These are phyloP conservation scores for Kazachstania psychrophila DNA, from an alignment of 805 yeast species.

Conservation along the genomic window DNA sequence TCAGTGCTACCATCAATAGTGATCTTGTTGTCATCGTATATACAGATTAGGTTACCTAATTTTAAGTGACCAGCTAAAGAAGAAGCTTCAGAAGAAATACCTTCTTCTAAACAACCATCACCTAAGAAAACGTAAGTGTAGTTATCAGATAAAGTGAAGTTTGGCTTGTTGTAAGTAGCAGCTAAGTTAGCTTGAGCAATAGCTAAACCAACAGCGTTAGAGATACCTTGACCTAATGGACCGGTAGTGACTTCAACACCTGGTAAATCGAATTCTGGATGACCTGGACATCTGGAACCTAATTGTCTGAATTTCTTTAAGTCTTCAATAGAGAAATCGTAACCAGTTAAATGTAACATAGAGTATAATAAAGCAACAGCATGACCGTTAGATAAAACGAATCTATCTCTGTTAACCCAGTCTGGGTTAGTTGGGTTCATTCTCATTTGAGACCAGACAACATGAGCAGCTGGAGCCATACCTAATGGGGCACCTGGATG, in stretches of 20 bases:
- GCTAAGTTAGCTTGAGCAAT: constrained; percentile 87
- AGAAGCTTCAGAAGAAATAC: constrained; percentile 89
- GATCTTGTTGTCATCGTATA: constrained; percentile 95
- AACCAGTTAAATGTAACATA: constrained; percentile 78
- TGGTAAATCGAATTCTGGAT: constrained; percentile 86
- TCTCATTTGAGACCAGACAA: constrained; percentile 67
- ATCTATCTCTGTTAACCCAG: constrained; percentile 94
- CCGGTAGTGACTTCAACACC: constrained; percentile 98
- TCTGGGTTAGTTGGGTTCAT: constrained; percentile 85
- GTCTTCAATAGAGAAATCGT: constrained; percentile 66
- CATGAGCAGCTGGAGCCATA: constrained; percentile 91
- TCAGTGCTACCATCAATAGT: constrained; percentile 92
- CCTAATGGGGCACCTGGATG: constrained; percentile 99
- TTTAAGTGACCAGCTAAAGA: constrained; percentile 94
- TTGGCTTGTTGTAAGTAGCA: constrained; percentile 86
- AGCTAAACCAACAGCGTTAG: constrained; percentile 94
- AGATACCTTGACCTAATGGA: constrained; percentile 96
- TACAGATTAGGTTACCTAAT: constrained; percentile 85
- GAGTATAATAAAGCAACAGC: constrained; percentile 88
- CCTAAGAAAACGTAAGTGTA: constrained; percentile 77
- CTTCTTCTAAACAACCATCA: constrained; percentile 98
- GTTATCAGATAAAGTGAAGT: constrained; percentile 55
- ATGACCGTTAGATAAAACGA: constrained; percentile 93
- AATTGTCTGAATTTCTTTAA: constrained; percentile 85
- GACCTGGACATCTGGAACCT: constrained; percentile 91